Evolutionary conservation across 495 filamentous ascomycete species (phyloP).

Genomic region (Aspergillus egyptiacus): DNA sequence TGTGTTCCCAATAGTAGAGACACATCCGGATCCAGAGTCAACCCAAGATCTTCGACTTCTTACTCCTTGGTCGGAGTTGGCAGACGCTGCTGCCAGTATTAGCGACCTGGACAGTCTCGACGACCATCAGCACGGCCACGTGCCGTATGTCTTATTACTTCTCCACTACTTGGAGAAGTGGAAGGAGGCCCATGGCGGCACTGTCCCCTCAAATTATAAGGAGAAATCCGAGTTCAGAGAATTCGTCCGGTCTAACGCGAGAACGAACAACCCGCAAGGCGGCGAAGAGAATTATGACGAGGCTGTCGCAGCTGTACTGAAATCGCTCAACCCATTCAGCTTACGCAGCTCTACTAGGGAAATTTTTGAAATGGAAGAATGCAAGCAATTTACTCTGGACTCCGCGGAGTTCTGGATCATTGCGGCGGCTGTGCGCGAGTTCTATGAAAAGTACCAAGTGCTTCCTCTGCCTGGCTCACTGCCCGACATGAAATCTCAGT

Average conservation of each 20-base stretch:
- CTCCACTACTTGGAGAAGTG: conserved; percentile 82
- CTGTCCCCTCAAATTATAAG: conserved; percentile 65
- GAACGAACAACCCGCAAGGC: conserved; percentile 73
- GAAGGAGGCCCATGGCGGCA: conserved; percentile 66
- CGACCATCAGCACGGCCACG: conserved; percentile 83
- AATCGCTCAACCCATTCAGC: conserved; percentile 63
- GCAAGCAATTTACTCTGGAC: conserved; percentile 38
- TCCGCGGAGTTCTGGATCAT: conserved; percentile 79
- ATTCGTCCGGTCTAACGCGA: conserved; percentile 57
- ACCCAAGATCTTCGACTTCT: conserved; percentile 82
- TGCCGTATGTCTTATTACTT: conserved; percentile 81
- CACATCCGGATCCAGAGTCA: conserved; percentile 82
- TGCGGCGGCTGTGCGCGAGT: conserved; percentile 68
- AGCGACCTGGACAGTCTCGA: conserved; percentile 61
- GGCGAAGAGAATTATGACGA: conserved; percentile 98
- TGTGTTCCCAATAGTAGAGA: conserved; percentile 90
- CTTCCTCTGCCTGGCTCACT: conserved; percentile 82
- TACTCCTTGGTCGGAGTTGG: conserved; percentile 81
- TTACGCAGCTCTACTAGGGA: conserved; percentile 64
- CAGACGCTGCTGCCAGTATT: conserved; percentile 53
- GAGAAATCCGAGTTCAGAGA: conserved; percentile 81
- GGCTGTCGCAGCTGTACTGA: conserved; percentile 79
- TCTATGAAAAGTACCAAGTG: conserved; percentile 61
- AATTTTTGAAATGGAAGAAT: conserved; percentile 66
- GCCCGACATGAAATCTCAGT: conserved; percentile 97